These are phyloP conservation scores for Talaromyces sp. DNA, from an alignment of 2,329 filamentous ascomycete species.

Conservation along the genomic window DNA sequence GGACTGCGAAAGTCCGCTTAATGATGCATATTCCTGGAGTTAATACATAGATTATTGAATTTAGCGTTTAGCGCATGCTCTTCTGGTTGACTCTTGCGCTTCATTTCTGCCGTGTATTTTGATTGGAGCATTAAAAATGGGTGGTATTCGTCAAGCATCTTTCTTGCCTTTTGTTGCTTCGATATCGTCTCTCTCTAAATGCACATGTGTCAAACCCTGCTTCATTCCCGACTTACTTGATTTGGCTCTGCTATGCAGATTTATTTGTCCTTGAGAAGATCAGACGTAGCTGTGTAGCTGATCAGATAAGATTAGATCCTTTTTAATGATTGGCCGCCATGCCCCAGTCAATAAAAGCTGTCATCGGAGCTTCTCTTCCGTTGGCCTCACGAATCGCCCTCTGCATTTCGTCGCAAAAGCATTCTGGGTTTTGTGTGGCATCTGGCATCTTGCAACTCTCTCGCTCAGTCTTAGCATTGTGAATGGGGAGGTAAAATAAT, in stretches of 20 bases:
- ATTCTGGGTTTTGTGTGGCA: neutral
- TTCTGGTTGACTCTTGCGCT: neutral
- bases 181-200: neutral
- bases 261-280: no score
- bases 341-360: neutral
- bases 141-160: neutral
- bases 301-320: constrained; percentile 16
- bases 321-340: neutral
- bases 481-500: neutral
- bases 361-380: constrained; percentile 14
- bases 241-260: no score
- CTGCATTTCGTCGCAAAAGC: neutral
- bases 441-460: neutral
- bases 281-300: neutral
- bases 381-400: constrained; percentile 8
- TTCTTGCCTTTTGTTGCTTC: neutral
- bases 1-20: neutral
- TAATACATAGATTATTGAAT: neutral
- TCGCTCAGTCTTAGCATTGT: no score
- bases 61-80: neutral
- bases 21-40: neutral
- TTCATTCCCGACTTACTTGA: neutral
- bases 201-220: neutral
- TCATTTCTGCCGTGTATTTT: no score
- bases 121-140: neutral